Evolutionary conservation across 2,329 filamentous ascomycete species (phyloP).

Genomic region (Pseudonectria buxi): DNA sequence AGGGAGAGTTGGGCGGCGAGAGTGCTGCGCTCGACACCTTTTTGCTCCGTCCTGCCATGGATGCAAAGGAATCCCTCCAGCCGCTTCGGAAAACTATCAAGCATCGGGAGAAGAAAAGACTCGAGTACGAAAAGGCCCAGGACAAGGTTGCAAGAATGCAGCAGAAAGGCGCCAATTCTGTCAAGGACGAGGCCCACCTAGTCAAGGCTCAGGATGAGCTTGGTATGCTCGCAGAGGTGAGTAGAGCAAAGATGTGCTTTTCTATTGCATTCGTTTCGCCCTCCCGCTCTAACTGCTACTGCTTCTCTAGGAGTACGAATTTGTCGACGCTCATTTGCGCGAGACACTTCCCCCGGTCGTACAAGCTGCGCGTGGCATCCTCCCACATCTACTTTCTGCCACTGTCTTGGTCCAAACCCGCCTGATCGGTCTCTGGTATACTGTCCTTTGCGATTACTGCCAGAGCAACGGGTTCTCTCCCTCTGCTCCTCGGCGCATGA

Average conservation of each 20-base stretch:
- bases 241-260: not conserved
- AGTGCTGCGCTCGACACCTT: conserved; percentile 7
- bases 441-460: conserved; percentile 8
- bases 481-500: conserved; percentile 6
- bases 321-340: conserved; percentile 5
- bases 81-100: conserved; percentile 8
- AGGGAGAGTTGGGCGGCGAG: conserved; percentile 7
- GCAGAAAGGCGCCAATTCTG: conserved; percentile 3
- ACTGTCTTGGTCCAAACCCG: conserved; percentile 8
- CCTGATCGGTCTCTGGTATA: conserved; percentile 7
- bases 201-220: conserved; percentile 5
- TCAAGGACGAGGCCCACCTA: conserved; percentile 6
- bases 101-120: conserved; percentile 6
- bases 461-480: conserved; percentile 5
- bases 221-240: conserved; percentile 3
- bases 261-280: too few species aligned
- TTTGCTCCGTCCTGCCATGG: conserved; percentile 6
- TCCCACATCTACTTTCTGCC: conserved; percentile 5
- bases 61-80: conserved; percentile 5
- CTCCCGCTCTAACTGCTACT: too few species aligned
- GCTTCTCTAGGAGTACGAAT: conserved; percentile 5
- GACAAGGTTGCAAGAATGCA: conserved; percentile 6
- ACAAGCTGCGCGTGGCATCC: conserved; percentile 4
- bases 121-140: conserved; percentile 7
- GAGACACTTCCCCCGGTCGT: conserved; percentile 7